These are phyloP conservation scores for Stentor roeselii DNA, from an alignment of 73 alveolate genomes.

Conservation along the genomic window DNA sequence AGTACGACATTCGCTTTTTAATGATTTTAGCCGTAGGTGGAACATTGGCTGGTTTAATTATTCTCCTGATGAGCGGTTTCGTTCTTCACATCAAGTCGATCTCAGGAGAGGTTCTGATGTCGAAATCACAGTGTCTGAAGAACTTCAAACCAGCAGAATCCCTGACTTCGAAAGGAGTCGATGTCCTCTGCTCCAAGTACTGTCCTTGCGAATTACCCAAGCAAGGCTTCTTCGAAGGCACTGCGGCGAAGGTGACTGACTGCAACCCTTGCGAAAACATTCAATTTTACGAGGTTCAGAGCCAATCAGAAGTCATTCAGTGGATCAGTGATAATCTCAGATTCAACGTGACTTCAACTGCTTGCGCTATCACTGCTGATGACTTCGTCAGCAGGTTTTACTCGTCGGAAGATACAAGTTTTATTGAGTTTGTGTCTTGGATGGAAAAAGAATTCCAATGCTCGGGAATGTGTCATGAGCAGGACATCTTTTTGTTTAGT, in stretches of 20 bases:
- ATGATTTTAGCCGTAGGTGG: neutral
- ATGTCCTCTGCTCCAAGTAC: neutral
- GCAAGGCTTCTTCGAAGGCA: neutral
- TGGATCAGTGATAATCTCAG: neutral
- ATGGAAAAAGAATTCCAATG: neutral
- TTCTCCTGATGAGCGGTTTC: neutral
- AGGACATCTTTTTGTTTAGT: neutral
- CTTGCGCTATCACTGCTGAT: neutral
- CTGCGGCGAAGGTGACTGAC: neutral
- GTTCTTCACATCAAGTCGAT: neutral
- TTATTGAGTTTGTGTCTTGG: neutral
- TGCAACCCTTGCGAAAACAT: slow-evolving; percentile 1
- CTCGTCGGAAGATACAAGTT: neutral
- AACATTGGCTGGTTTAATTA: neutral
- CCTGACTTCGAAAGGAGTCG: neutral
- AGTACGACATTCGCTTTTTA: too few species aligned
- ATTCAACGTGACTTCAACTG: neutral
- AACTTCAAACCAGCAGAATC: neutral
- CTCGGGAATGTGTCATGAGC: neutral
- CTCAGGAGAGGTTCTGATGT: neutral
- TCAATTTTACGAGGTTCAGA: neutral
- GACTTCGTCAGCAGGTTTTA: neutral
- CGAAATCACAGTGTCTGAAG: neutral
- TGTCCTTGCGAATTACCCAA: neutral
- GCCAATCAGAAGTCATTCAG: neutral